phyloP scores from a whole-genome alignment of 345 rosid genomes.

The Aquilaria sinensis region DNA sequence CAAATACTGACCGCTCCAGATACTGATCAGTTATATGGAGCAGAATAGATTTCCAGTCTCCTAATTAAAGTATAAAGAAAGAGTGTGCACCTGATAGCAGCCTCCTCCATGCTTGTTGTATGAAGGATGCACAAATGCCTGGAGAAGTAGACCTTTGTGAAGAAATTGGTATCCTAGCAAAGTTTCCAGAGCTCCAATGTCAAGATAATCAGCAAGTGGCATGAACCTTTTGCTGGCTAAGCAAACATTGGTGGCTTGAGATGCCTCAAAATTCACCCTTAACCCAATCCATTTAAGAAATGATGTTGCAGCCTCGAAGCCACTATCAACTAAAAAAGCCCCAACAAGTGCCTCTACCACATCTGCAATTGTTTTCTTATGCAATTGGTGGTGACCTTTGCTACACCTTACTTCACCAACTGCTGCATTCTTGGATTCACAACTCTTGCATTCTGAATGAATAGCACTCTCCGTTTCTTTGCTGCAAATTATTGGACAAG shows the following conservation, averaged over 20 bases:
- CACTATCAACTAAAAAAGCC: constrained; percentile 83
- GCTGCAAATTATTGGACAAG: constrained; percentile 59
- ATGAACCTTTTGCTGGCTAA: constrained; percentile 44
- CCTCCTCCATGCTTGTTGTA: constrained; percentile 80
- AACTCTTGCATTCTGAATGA: constrained; percentile 29
- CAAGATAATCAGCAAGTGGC: constrained; percentile 41
- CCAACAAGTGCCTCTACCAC: constrained; percentile 92
- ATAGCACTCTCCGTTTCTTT: constrained; percentile 31
- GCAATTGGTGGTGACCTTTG: constrained; percentile 78
- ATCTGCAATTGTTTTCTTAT: constrained; percentile 84
- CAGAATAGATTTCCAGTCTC: background rate
- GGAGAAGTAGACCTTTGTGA: constrained; percentile 75
- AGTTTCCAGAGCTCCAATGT: constrained; percentile 43
- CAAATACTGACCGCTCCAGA: constrained; percentile 9
- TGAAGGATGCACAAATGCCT: constrained; percentile 92
- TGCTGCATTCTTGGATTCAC: constrained; percentile 21
- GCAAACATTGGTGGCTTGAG: constrained; percentile 50
- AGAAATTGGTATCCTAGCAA: constrained; percentile 45
- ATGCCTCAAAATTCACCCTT: constrained; percentile 49
- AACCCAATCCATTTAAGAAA: constrained; percentile 92
- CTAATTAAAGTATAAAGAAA: background rate
- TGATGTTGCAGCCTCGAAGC: constrained; percentile 79
- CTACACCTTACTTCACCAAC: constrained; percentile 59
- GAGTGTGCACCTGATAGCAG: constrained; percentile 72
- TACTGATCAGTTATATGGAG: constrained; percentile 5